Conservation (phyloP, 192 early-diverging fungal species). For the Borealophlyctis nickersoniae region DNA sequence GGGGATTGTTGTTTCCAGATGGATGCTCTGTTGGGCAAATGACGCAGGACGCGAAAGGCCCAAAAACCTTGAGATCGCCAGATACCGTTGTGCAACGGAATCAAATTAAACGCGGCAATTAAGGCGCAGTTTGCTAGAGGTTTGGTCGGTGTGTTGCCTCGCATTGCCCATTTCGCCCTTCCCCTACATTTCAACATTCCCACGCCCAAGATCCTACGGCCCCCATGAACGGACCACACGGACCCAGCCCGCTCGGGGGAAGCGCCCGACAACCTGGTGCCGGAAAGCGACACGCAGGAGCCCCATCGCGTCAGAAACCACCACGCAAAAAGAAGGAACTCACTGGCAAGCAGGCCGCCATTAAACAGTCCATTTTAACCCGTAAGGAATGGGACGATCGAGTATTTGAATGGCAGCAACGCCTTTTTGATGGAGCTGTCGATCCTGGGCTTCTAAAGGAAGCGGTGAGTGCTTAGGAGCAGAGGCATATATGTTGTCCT, state of each 20-base stretch:
- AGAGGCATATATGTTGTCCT: constrained; percentile 9
- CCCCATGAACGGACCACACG: neutral
- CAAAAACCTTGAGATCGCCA: no score
- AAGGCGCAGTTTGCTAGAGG: no score
- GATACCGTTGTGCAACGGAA: no score
- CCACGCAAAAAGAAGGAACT: neutral
- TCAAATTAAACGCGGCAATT: no score
- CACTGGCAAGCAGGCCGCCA: neutral
- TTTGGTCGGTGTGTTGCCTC: no score
- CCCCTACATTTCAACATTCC: no score
- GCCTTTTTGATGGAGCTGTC: constrained; percentile 44
- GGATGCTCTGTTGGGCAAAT: no score
- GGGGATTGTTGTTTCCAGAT: no score
- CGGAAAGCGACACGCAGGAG: neutral
- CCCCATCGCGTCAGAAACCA: neutral
- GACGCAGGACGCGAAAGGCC: no score
- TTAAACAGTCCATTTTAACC: neutral
- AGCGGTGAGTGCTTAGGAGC: constrained; percentile 33
- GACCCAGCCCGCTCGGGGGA: neutral
- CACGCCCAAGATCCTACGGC: no score
- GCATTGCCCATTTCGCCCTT: no score
- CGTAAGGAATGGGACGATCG: constrained; percentile 28
- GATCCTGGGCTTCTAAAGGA: constrained; percentile 31
- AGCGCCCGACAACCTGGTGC: neutral
- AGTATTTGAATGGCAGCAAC: constrained; percentile 47